Evolutionary conservation across 139 green algal species (phyloP), one percentile per base, ranked within the genome.

Genomic region (Dunaliella primolecta): DNA sequence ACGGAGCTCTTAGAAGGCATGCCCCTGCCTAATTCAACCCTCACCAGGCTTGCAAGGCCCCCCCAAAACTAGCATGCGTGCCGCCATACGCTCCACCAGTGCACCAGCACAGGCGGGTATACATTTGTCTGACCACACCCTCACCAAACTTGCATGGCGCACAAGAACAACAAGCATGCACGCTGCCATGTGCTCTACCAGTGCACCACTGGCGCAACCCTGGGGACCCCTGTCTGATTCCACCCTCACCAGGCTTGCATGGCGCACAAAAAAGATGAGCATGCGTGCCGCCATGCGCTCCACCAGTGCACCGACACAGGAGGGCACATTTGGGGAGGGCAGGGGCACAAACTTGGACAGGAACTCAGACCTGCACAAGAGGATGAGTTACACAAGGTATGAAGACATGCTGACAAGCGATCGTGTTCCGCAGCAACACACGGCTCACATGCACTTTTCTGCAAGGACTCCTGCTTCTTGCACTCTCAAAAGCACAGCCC

Each of bases 151-250:
- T 3, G 93, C 96, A 78, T 99, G 95, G 0, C 96, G 93, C 80
- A 99, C 92, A 56, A 97, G 98, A 84, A 98, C 94, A 38, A 95
- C 85, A 31, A 99, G 87, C 78, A 97, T 30, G 11, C 97, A 94
- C 0, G 86, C 86, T 23, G 94, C 94, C 87, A 98, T 92, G 74
- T 93, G 89, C 89, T 97, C 89, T 75, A 93, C 89, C 30, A 98
- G 89, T 15, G 87, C 80, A 25, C 77, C 86, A n/a, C n/a, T n/a
- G n/a, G n/a, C n/a, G n/a, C n/a, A n/a, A n/a, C n/a, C n/a, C n/a
- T n/a, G n/a, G n/a, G n/a, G n/a, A n/a, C n/a, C 7, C 46, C 46
- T 25, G 46, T 64, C 46, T 64, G 7, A 64, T 64, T 7, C 46
- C 88, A 96, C 89, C 20, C 95, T 87, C 80, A 98, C 85, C 78